Conservation (phyloP, 2,329 filamentous ascomycete species). For the Microsporum canis region DNA sequence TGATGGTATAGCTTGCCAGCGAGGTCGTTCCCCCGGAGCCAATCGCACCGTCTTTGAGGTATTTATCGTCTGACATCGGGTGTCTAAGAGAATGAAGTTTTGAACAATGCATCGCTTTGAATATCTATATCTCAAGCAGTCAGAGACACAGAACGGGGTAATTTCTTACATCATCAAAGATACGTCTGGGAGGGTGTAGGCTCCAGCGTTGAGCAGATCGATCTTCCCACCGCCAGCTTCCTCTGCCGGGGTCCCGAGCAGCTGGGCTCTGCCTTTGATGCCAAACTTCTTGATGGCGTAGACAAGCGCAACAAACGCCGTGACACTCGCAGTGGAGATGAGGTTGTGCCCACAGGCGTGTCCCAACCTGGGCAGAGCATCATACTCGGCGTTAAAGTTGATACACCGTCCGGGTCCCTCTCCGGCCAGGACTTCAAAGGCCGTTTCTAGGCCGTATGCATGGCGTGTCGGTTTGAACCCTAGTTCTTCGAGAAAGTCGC, state of each 20-base stretch:
- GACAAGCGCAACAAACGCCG: conserved; percentile 37
- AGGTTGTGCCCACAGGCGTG: conserved; percentile 35
- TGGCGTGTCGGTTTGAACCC: conserved; percentile 40
- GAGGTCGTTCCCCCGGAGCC: conserved; percentile 11
- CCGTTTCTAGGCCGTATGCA: conserved; percentile 42
- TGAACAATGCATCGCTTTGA: not conserved
- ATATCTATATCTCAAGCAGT: not conserved
- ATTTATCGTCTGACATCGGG: conserved; percentile 6
- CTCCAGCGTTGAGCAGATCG: conserved; percentile 35
- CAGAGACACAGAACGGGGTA: not conserved
- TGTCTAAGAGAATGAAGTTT: not conserved
- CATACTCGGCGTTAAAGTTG: conserved; percentile 34
- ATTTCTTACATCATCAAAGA: conserved; percentile 29
- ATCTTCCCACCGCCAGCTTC: conserved; percentile 32
- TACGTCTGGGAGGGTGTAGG: conserved; percentile 31
- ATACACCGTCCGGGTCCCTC: not conserved
- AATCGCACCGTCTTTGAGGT: conserved; percentile 10
- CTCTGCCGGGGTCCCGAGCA: conserved; percentile 32
- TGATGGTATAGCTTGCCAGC: conserved; percentile 17
- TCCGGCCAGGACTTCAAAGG: conserved; percentile 28
- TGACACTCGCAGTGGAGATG: conserved; percentile 27
- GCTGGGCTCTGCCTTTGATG: conserved; percentile 28
- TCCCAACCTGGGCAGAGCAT: conserved; percentile 31
- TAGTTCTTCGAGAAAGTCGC: conserved; percentile 33
- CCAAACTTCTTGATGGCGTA: conserved; percentile 32